phyloP scores from a whole-genome alignment of 202 grass and related monocot species.

The Saccharum hybrid region DNA sequence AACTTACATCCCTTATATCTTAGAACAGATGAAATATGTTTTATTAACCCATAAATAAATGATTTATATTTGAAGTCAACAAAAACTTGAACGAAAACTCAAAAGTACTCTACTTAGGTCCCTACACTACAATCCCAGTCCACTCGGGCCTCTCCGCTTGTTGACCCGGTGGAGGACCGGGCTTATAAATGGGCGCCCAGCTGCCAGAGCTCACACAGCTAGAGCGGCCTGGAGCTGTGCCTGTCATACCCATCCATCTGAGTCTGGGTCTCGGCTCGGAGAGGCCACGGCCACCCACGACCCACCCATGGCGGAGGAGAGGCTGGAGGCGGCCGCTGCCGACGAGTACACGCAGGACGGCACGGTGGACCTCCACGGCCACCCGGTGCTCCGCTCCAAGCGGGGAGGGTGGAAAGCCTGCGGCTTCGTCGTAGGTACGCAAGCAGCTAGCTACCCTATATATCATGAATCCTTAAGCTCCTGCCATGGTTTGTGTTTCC shows the following conservation, averaged over 20 bases:
- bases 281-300: slow-evolving; percentile 1
- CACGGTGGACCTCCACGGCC: slow-evolving; percentile 80
- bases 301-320: slow-evolving; percentile 54
- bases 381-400: slow-evolving; percentile 77
- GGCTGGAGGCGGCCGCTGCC: slow-evolving; percentile 37
- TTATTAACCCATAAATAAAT: too few relatives aligned
- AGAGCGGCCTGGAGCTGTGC: neutral
- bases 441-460: too few relatives aligned
- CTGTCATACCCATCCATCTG: neutral
- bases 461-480: neutral
- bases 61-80: too few relatives aligned
- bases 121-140: neutral
- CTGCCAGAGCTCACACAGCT: neutral
- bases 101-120: too few relatives aligned
- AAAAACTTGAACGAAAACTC: too few relatives aligned
- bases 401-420: slow-evolving; percentile 91
- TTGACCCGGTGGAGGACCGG: neutral
- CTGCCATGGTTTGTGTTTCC: neutral
- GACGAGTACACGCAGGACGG: slow-evolving; percentile 84
- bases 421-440: slow-evolving; percentile 77
- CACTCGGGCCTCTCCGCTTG: neutral
- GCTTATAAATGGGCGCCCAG: slow-evolving; percentile 28
- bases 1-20: too few relatives aligned
- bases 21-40: too few relatives aligned
- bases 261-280: neutral